Conservation (phyloP, 306 rosid genomes). For the Cucurbita argyrosperma region DNA sequence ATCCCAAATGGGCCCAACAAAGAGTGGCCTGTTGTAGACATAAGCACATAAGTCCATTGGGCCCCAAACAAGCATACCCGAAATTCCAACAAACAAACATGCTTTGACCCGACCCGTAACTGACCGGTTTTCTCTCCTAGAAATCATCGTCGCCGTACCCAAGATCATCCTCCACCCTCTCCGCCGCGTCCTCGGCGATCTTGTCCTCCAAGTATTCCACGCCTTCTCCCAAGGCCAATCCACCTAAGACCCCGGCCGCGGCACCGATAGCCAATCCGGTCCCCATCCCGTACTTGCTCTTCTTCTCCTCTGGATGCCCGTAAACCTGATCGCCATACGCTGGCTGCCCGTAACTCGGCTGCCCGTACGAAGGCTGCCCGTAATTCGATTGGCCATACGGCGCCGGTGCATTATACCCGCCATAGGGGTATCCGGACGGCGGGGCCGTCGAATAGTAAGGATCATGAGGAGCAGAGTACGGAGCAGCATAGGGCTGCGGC, state of each 20-base stretch:
- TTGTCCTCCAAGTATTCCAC: conserved; percentile 48
- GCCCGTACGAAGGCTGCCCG: conserved; percentile 13
- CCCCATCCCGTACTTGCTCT: conserved; percentile 83
- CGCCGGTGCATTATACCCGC: conserved; percentile 14
- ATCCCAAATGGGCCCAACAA: not conserved
- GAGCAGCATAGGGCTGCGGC: not conserved
- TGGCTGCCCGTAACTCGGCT: conserved; percentile 21
- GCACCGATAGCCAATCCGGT: conserved; percentile 92
- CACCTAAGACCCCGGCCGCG: conserved; percentile 55
- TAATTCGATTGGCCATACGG: conserved; percentile 29
- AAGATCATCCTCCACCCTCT: conserved; percentile 44
- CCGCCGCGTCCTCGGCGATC: conserved; percentile 45
- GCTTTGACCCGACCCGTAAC: not conserved
- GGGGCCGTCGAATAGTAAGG: conserved; percentile 27
- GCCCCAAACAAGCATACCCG: not conserved
- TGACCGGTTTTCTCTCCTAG: not conserved
- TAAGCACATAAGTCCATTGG: not conserved
- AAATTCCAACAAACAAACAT: not conserved
- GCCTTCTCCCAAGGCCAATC: conserved; percentile 53
- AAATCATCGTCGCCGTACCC: conserved; percentile 29
- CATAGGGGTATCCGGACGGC: conserved; percentile 20
- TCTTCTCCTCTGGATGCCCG: conserved; percentile 29
- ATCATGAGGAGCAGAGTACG: conserved; percentile 8
- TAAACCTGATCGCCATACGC: conserved; percentile 3
- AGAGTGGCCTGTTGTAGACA: not conserved